A percentile compares a stretch with the other conserved stretches of the same genome.
phyloP scores from a whole-genome alignment of 164 flowering plant genomes.

The Saururus chinensis region DNA sequence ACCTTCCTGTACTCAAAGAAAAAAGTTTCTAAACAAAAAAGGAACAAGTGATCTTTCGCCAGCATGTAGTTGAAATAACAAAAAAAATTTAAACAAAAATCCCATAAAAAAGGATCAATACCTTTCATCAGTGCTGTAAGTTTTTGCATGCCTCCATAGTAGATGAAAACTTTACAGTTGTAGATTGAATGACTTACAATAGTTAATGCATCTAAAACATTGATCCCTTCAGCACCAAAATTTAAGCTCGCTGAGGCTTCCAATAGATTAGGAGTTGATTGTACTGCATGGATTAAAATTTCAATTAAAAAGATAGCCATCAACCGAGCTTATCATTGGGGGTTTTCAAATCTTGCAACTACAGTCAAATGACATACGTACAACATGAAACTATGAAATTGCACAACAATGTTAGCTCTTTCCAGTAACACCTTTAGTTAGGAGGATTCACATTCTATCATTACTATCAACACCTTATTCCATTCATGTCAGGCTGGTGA shows the following conservation, averaged over 20 bases:
- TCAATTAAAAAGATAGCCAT: neutral
- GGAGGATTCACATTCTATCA: no score
- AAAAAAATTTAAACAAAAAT: neutral
- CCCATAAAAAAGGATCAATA: constrained; percentile 9
- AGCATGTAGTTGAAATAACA: neutral
- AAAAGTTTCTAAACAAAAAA: neutral
- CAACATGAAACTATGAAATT: no score
- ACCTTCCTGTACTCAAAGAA: neutral
- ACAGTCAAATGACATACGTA: neutral
- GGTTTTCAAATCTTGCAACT: neutral
- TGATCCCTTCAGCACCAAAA: constrained; percentile 46
- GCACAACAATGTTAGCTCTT: no score
- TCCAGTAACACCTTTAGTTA: no score
- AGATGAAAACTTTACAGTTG: constrained; percentile 77
- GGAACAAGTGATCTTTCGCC: neutral
- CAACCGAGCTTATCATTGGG: neutral
- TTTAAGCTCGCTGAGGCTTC: constrained; percentile 27
- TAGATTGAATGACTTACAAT: constrained; percentile 67
- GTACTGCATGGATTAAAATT: constrained; percentile 7
- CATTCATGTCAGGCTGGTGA: no score
- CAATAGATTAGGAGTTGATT: constrained; percentile 26
- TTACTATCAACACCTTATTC: no score
- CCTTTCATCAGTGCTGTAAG: constrained; percentile 94
- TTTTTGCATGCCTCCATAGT: constrained; percentile 80
- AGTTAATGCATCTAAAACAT: constrained; percentile 58